Evolutionary conservation across 208 protist genomes (phyloP), one percentile per base, ranked within the genome.

Genomic region (Naegleria lovaniensis): DNA sequence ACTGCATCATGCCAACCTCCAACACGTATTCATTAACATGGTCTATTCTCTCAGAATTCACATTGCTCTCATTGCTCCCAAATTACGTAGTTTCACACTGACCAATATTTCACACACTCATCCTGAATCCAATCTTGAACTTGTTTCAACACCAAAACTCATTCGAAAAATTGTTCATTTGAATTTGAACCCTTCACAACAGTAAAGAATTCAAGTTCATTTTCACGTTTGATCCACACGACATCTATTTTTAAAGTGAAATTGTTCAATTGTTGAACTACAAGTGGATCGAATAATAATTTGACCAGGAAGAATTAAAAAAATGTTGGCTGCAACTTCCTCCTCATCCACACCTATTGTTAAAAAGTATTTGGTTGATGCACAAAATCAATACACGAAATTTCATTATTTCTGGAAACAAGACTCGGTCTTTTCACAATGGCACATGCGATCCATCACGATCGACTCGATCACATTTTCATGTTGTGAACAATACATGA

Each of bases 401-500:
- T 79, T 79, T n/a, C n/a, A 36, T 33, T 79, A 36, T n/a, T 79
- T 79, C 67, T 79, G 67, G 67, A 29, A 29, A 15, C 2, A 79
- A 36, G 67, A 79, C 25, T 13, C 29, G 0, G 3, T 15, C 22
- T 79, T 79, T 33, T 79, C 67, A 13, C 67, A 79, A 36, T 79
- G 67, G 67, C 0, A 36, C 67, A 79, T 15, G 2, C 6, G 25
- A 79, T n/a, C 67, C 19, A 36, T 79, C 3, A 79, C 25, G 36
- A 25, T 79, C 5, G 39, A 90, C 11, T 3, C 9, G 13, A 29
- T 16, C 1, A 67, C 85, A 5, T 92, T 83, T 83, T 25, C 11
- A 39, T 43, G 16, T 55, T 91, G 43, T 29, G 91, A 92, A 85
- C 91, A 92, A 85, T 41, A 29, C n/a, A 90, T 92, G 86, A 92